These are phyloP conservation scores for Wickerhamomyces chambardii DNA, from an alignment of 805 yeast species.

Conservation along the genomic window DNA sequence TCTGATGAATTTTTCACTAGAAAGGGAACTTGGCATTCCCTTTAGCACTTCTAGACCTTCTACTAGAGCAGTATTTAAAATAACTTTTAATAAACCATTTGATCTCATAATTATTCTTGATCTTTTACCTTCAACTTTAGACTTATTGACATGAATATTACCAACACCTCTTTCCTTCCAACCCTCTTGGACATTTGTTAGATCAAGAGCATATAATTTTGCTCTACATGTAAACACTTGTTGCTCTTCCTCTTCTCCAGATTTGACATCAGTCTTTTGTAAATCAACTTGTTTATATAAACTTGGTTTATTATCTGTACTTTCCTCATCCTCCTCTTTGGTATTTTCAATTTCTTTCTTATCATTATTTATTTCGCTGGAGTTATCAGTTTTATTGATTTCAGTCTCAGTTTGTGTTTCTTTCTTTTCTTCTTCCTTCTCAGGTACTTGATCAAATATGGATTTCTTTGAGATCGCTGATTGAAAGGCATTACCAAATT, in stretches of 20 bases:
- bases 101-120: slow-evolving; percentile 86
- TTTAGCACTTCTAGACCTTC: slow-evolving; percentile 52
- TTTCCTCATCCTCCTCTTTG: slow-evolving; percentile 10
- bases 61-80: slow-evolving; percentile 65
- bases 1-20: slow-evolving; percentile 78
- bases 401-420: slow-evolving; percentile 9
- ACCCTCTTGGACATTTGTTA: slow-evolving; percentile 58
- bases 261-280: slow-evolving; percentile 48
- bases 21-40: slow-evolving; percentile 82
- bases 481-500: slow-evolving; percentile 47
- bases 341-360: too few relatives aligned
- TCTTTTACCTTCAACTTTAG: slow-evolving; percentile 18
- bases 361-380: too few relatives aligned
- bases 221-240: slow-evolving; percentile 63
- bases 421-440: slow-evolving; percentile 5
- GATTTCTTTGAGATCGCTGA: slow-evolving; percentile 43
- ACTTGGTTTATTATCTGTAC: slow-evolving; percentile 21
- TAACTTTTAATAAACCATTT: slow-evolving; percentile 74
- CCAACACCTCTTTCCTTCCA: slow-evolving; percentile 98
- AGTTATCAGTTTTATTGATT: background rate
- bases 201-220: slow-evolving; percentile 67
- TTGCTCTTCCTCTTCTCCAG: slow-evolving; percentile 88
- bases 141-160: slow-evolving; percentile 64
- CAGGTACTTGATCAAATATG: slow-evolving; percentile 36
- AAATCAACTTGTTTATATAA: slow-evolving; percentile 51